These are phyloP conservation scores for Papiliotrema fonsecae DNA, from an alignment of 1,284 basidiomycete species.

Conservation along the genomic window DNA sequence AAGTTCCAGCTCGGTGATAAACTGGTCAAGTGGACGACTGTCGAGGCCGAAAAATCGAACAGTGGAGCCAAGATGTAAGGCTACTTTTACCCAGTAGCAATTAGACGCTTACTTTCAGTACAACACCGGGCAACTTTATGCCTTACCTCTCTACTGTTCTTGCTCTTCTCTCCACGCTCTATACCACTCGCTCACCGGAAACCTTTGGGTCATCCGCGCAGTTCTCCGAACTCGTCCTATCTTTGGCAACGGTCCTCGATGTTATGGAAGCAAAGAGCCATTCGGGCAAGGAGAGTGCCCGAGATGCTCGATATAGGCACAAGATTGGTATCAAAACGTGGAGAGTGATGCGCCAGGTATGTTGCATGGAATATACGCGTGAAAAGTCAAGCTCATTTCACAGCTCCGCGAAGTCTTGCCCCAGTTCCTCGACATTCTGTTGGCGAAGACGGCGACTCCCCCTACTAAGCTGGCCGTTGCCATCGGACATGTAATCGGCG, in stretches of 20 bases:
- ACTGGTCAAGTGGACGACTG: conserved; percentile 38
- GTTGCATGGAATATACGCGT: conserved; percentile 1
- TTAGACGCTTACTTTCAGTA: conserved; percentile 9
- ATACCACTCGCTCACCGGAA: conserved; percentile 16
- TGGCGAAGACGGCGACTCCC: conserved; percentile 20
- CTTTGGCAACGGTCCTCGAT: conserved; percentile 37
- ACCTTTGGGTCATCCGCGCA: conserved; percentile 24
- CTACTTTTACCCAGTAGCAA: background rate
- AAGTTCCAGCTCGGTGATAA: conserved; percentile 41
- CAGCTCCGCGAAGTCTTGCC: conserved; percentile 27
- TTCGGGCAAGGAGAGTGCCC: conserved; percentile 13
- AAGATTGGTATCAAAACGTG: conserved; percentile 37
- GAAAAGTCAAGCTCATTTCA: background rate
- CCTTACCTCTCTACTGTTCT: conserved; percentile 35
- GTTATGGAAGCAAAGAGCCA: conserved; percentile 24
- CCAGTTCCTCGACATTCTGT: conserved; percentile 26
- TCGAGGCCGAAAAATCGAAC: conserved; percentile 36
- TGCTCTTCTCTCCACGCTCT: conserved; percentile 28
- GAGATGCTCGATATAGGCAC: conserved; percentile 20
- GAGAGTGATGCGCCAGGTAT: conserved; percentile 30
- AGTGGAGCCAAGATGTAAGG: conserved; percentile 22
- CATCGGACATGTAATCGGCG: conserved; percentile 38
- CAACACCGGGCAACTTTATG: conserved; percentile 23
- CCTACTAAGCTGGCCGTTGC: conserved; percentile 32
- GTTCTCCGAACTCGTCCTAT: conserved; percentile 32